These are phyloP conservation scores for Mycena sp. DNA, from an alignment of 1,284 basidiomycete genomes.

Conservation along the genomic window DNA sequence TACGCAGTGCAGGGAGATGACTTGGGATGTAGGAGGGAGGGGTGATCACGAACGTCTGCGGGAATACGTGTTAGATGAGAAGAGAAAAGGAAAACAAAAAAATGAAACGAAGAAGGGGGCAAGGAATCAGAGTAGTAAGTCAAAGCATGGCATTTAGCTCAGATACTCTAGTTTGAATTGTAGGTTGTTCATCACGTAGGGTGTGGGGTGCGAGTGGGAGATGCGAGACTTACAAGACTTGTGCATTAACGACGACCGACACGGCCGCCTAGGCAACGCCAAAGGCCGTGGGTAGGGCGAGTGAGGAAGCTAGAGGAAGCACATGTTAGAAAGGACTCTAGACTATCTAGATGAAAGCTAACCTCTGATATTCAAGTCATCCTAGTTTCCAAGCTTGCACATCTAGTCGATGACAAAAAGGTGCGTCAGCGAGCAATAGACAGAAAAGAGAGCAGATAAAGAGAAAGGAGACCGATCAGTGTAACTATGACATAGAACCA, in stretches of 20 bases:
- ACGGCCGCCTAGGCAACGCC: no score
- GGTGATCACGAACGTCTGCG: no score
- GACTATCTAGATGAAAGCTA: no score
- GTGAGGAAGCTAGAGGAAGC: no score
- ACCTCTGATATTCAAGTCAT: no score
- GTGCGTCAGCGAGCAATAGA: conserved; percentile 28
- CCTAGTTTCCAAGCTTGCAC: no score
- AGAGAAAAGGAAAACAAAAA: conserved; percentile 15
- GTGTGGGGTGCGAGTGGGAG: no score
- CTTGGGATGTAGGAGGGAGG: background rate
- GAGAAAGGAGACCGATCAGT: conserved; percentile 78
- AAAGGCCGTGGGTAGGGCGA: no score
- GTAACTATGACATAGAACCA: conserved; percentile 85
- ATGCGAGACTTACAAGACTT: conserved; percentile 8
- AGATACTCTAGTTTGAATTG: conserved; percentile 91
- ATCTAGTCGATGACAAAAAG: no score
- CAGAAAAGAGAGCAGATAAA: background rate
- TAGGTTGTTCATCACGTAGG: conserved; percentile 62
- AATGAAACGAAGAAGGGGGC: conserved; percentile 28
- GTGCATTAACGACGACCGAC: no score
- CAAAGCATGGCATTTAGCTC: conserved; percentile 75
- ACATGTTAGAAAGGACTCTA: no score
- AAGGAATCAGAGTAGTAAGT: conserved; percentile 69
- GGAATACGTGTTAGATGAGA: background rate
- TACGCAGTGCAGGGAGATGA: conserved; percentile 26